Conservation (phyloP, 768 basidiomycete genomes). For the Pisolithus marmoratus region DNA sequence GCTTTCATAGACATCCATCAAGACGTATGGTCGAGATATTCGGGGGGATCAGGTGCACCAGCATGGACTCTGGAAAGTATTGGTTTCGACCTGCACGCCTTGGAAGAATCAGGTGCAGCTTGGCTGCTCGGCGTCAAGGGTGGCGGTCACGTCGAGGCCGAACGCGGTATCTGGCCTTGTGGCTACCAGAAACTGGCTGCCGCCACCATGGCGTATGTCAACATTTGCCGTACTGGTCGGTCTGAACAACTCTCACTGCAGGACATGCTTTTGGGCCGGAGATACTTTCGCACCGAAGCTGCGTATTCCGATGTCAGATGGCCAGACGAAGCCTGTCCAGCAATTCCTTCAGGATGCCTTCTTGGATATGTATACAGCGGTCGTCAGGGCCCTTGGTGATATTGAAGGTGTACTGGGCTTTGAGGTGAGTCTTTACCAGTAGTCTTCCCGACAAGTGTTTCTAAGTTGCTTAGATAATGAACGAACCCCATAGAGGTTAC, state of each 20-base stretch:
- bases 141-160: conserved; percentile 68
- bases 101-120: conserved; percentile 82
- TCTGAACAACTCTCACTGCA: conserved; percentile 21
- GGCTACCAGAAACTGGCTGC: conserved; percentile 93
- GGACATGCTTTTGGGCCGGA: conserved; percentile 93
- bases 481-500: conserved; percentile 94
- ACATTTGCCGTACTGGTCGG: not conserved
- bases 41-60: conserved; percentile 93
- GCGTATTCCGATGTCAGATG: conserved; percentile 40
- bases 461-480: conserved; percentile 61
- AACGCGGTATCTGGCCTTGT: conserved; percentile 86
- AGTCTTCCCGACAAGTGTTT: not conserved
- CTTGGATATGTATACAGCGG: conserved; percentile 65
- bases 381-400: conserved; percentile 65
- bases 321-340: conserved; percentile 62
- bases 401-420: conserved; percentile 83
- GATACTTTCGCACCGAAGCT: conserved; percentile 80
- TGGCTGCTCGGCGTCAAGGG: conserved; percentile 80
- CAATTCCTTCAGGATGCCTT: conserved; percentile 79
- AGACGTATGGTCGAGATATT: conserved; percentile 94
- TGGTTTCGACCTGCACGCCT: conserved; percentile 75
- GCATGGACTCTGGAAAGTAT: conserved; percentile 89
- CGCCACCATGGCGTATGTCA: conserved; percentile 81
- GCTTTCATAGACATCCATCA: conserved; percentile 85
- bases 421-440: conserved; percentile 49